Evolutionary conservation across 1,139 yeast genomes (phyloP).

Genomic region (Magnusiomyces clavatus): DNA sequence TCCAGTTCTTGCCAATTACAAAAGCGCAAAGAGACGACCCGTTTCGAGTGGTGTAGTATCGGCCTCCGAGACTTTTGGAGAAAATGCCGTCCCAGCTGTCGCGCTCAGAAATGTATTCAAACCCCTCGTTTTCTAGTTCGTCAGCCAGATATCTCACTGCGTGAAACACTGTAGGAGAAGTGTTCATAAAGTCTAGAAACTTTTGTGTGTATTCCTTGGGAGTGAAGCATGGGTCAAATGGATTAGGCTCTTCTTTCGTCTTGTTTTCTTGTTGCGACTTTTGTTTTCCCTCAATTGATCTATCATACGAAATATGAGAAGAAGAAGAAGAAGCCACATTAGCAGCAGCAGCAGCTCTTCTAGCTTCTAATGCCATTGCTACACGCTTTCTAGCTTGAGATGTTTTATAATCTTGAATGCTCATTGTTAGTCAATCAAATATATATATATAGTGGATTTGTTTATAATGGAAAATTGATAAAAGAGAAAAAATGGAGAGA

Average conservation of each 20-base stretch:
- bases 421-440: constrained; percentile 27
- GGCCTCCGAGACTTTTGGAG: constrained; percentile 48
- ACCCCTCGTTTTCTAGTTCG: constrained; percentile 30
- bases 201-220: constrained; percentile 32
- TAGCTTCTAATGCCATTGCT: no score
- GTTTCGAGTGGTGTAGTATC: constrained; percentile 70
- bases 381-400: no score
- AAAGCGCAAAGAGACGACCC: constrained; percentile 80
- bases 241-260: constrained; percentile 4
- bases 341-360: no score
- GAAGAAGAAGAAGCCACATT: no score
- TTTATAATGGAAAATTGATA: no score
- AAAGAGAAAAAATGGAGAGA: no score
- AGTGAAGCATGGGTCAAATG: constrained; percentile 12
- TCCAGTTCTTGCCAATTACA: constrained; percentile 58
- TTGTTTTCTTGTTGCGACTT: constrained; percentile 6
- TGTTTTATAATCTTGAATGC: constrained; percentile 21
- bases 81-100: constrained; percentile 54
- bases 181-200: constrained; percentile 73
- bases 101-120: constrained; percentile 59
- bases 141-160: constrained; percentile 55
- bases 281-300: constrained; percentile 5
- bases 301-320: constrained; percentile 6
- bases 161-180: constrained; percentile 88
- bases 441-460: no score